Base-by-base conservation (phyloP, 129 eudicot genomes). In the Flaveria sonorensis region DNA sequence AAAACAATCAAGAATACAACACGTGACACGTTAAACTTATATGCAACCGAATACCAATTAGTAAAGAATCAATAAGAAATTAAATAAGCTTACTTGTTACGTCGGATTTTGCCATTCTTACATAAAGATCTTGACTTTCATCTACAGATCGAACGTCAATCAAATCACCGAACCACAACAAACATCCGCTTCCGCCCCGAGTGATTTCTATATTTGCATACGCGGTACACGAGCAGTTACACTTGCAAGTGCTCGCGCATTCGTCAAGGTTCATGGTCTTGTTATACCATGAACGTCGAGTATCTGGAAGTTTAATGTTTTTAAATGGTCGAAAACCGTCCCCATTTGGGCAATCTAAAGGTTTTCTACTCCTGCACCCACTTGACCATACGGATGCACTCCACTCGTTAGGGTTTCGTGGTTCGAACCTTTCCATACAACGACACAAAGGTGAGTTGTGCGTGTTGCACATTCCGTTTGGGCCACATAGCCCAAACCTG, bases 181-280 rank as follows among this genome's bases (percentile, higher is more conserved):
- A 51, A 45, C 93, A 88, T n/a, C 93, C 90, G 10, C 71, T 82
- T 13, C 93, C 86, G 0, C 57, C 66, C 11, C 40, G 61, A 2
- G 52, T 73, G 16, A 80, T 74, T 46, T 80, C 66, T 2, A 79
- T 47, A 39, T 79, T 74, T 2, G 92, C 62, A 40, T 83, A 90
- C 6, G 78, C 83, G 0, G 50, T 73, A 79, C 83, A 79, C 7
- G 83, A 72, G 8, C 83, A 79, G 52, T 79, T 79, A 16, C 1
- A 12, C 78, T 72, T 72, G 59, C 83, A 84, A 15, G 12, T 51
- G 5, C 0, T 46, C 16, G 60, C 63, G 3, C 87, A 84, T 14
- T 84, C 82, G 20, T 2, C 71, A 21, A 79, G 68, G 10, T 52
- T 81, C 84, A 81, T 74, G 20, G 28, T 81, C 70, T 2, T 24